phyloP scores from a whole-genome alignment of 495 filamentous ascomycete genomes.

The Sphaerosporella brunnea region DNA sequence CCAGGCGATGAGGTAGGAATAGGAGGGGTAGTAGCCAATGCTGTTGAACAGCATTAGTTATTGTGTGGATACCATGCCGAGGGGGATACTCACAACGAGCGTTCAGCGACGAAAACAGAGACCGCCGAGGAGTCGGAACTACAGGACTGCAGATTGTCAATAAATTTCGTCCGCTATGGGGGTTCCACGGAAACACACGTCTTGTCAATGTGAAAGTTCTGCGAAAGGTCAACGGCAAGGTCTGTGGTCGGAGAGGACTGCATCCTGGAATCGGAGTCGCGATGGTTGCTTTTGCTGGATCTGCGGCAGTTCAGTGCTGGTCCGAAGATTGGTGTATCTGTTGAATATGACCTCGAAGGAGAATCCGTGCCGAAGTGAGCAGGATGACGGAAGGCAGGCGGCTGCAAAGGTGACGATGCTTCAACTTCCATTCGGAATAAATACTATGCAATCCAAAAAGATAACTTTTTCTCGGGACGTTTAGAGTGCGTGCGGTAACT shows the following conservation, averaged over 20 bases:
- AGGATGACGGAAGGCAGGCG: neutral
- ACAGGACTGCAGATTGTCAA: neutral
- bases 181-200: neutral
- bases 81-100: neutral
- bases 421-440: neutral
- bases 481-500: neutral
- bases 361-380: neutral
- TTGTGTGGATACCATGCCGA: neutral
- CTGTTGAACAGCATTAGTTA: neutral
- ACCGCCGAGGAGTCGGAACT: neutral
- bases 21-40: neutral
- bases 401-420: constrained; percentile 1
- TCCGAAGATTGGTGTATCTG: neutral
- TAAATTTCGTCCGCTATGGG: neutral
- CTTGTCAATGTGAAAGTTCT: constrained; percentile 4
- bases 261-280: neutral
- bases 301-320: neutral
- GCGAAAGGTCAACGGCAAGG: neutral
- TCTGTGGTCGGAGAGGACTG: neutral
- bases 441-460: neutral
- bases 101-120: constrained; percentile 1
- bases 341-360: neutral
- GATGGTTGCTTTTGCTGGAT: neutral
- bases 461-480: neutral
- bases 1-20: constrained; percentile 1